These are phyloP conservation scores for Agaricus blazei DNA, from an alignment of 768 basidiomycete species.

Conservation along the genomic window DNA sequence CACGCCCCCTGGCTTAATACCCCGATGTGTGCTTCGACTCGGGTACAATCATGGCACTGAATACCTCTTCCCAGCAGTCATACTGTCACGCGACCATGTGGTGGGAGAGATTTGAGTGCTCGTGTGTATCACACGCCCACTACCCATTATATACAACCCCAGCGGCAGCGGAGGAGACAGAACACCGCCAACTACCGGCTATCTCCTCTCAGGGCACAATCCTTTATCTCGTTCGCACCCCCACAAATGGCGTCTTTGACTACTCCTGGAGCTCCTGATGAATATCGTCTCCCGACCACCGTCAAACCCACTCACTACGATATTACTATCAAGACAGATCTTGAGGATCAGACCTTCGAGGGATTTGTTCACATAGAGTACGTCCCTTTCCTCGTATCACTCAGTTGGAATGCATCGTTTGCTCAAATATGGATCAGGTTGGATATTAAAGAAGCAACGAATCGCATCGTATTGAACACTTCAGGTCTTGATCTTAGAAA, in stretches of 20 bases:
- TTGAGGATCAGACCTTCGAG: conserved; percentile 67
- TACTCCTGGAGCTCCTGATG: conserved; percentile 20
- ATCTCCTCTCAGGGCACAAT: conserved; percentile 1
- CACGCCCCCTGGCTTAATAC: no score
- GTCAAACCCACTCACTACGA: conserved; percentile 77
- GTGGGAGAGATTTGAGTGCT: no score
- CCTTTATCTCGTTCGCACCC: neutral
- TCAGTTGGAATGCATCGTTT: neutral
- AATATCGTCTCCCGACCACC: conserved; percentile 61
- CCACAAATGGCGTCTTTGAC: conserved; percentile 22
- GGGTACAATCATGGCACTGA: no score
- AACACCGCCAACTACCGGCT: conserved; percentile 2
- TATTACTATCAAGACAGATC: conserved; percentile 74
- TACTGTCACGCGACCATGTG: no score
- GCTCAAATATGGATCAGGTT: conserved; percentile 36
- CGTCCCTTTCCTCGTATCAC: conserved; percentile 15
- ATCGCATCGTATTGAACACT: conserved; percentile 60
- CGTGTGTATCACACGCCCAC: no score
- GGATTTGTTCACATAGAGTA: conserved; percentile 74
- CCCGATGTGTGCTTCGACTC: no score
- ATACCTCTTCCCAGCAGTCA: no score
- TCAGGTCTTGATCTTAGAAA: conserved; percentile 52
- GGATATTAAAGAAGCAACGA: conserved; percentile 57
- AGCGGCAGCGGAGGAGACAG: neutral
- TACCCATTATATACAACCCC: no score